Evolutionary conservation across 768 basidiomycete genomes (phyloP).

Genomic region (Collybia mongolica): DNA sequence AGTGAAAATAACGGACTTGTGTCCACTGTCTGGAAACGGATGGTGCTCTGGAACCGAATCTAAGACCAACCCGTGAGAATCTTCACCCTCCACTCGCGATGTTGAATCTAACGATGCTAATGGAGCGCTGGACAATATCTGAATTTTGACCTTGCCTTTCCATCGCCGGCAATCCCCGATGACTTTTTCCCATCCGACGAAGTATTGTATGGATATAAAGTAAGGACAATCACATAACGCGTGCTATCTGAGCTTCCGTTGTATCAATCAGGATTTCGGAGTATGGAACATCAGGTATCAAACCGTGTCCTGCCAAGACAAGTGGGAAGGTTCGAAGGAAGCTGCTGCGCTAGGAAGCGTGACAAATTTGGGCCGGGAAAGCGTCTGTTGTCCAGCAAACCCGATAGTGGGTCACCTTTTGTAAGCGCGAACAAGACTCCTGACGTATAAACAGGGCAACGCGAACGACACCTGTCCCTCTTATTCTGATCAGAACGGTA

Average conservation of each 20-base stretch:
- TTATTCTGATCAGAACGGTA: conserved; percentile 63
- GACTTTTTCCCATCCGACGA: conserved; percentile 76
- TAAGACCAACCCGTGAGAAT: conserved; percentile 64
- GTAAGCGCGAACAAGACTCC: neutral
- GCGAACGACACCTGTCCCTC: conserved; percentile 61
- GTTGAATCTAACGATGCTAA: neutral
- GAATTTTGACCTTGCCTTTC: conserved; percentile 84
- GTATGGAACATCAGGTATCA: conserved; percentile 83
- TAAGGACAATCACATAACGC: conserved; percentile 9
- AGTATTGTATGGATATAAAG: conserved; percentile 60
- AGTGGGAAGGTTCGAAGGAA: conserved; percentile 65
- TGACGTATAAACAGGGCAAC: conserved; percentile 29
- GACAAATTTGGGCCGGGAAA: conserved; percentile 44
- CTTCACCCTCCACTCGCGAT: conserved; percentile 1
- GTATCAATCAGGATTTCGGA: conserved; percentile 65
- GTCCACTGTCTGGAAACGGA: conserved; percentile 58
- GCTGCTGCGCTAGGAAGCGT: conserved; percentile 70
- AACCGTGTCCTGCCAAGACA: conserved; percentile 54
- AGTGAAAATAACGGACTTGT: conserved; percentile 80
- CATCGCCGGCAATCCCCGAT: conserved; percentile 65
- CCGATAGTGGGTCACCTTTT: conserved; percentile 45
- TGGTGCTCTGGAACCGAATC: conserved; percentile 71
- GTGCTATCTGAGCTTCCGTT: neutral
- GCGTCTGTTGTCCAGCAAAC: conserved; percentile 73
- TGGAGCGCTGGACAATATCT: conserved; percentile 64